These are phyloP conservation scores for Physcomitrium patens DNA, from an alignment of 225 moss, liverwort and hornwort genomes.

Conservation along the genomic window DNA sequence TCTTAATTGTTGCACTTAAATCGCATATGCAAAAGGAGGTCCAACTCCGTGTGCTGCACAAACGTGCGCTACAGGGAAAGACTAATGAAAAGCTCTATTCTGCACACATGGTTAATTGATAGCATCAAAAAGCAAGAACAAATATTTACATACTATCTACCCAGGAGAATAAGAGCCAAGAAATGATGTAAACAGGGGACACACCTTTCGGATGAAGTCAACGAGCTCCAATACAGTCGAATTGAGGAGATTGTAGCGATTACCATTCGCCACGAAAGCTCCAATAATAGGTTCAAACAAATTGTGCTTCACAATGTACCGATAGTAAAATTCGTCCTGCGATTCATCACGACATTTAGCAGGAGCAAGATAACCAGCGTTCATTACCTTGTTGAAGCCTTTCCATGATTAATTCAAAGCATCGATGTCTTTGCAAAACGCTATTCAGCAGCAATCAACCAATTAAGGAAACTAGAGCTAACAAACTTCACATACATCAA, in stretches of 20 bases:
- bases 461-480: constrained; percentile 1
- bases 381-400: constrained; percentile 5
- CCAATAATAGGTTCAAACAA: constrained; percentile 93
- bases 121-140: neutral
- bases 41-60: neutral
- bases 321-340: constrained; percentile 98
- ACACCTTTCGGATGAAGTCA: constrained; percentile 92
- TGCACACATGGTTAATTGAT: neutral
- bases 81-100: neutral
- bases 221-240: constrained; percentile 98
- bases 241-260: constrained; percentile 95
- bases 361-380: constrained; percentile 26
- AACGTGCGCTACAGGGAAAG: no score
- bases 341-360: constrained; percentile 20
- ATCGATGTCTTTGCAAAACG: constrained; percentile 22
- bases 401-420: constrained; percentile 12
- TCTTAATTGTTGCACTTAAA: neutral
- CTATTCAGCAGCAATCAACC: constrained; percentile 25
- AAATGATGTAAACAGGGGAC: constrained; percentile 15
- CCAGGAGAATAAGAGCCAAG: neutral
- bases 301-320: constrained; percentile 96
- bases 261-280: constrained; percentile 90
- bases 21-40: constrained; percentile 6
- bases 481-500: constrained; percentile 11
- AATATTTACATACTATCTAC: neutral